These are phyloP conservation scores for Tricholomella constricta DNA, from an alignment of 768 basidiomycete genomes.

Conservation along the genomic window DNA sequence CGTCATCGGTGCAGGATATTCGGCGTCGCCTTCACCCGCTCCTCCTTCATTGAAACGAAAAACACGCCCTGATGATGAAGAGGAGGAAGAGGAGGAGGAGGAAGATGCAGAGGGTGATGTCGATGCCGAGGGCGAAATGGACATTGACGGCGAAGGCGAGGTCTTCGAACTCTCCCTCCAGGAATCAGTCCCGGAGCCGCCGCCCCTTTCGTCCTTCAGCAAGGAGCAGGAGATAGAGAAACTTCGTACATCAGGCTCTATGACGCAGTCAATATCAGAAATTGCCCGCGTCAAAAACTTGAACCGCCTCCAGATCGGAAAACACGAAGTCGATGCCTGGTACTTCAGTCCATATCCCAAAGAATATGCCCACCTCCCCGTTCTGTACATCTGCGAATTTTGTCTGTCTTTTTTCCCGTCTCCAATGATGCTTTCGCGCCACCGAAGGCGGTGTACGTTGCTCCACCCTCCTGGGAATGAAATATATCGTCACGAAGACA, in stretches of 20 bases:
- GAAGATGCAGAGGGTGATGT: conserved; percentile 54
- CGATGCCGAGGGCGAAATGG: conserved; percentile 74
- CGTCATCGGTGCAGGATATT: conserved; percentile 29
- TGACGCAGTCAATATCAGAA: conserved; percentile 99
- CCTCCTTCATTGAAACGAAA: conserved; percentile 68
- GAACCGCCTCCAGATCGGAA: conserved; percentile 94
- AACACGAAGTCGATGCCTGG: conserved; percentile 99
- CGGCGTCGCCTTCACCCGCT: conserved; percentile 58
- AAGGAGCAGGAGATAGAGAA: conserved; percentile 99
- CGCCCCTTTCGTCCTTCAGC: conserved; percentile 70
- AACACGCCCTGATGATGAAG: conserved; percentile 63
- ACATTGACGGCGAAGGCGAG: conserved; percentile 75
- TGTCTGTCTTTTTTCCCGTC: conserved; percentile 94
- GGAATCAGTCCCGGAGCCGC: conserved; percentile 51
- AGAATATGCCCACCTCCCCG: conserved; percentile 94
- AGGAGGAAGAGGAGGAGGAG: conserved; percentile 64
- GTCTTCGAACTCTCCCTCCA: conserved; percentile 62
- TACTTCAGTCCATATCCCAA: conserved; percentile 99
- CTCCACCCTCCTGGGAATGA: conserved; percentile 98
- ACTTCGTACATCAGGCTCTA: conserved; percentile 94
- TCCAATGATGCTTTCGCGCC: conserved; percentile 86
- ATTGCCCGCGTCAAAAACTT: conserved; percentile 98
- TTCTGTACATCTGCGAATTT: conserved; percentile 98
- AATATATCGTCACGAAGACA: conserved; percentile 96
- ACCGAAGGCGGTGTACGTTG: conserved; percentile 88